phyloP scores from a whole-genome alignment of 148 eudicot species.

The Polygonum maritimum region DNA sequence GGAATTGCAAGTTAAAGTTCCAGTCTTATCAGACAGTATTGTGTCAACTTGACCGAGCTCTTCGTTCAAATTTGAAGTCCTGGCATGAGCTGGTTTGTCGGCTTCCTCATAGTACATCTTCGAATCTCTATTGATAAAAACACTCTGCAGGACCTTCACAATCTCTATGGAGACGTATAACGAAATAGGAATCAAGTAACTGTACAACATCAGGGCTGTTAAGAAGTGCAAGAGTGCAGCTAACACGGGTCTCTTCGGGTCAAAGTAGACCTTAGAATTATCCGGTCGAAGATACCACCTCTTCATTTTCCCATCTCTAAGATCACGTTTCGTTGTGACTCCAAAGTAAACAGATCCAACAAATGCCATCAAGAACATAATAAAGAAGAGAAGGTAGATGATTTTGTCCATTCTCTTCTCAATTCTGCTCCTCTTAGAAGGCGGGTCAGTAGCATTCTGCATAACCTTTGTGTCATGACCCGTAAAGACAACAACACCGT shows the following conservation, averaged over 20 bases:
- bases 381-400: conserved; percentile 58
- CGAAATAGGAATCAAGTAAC: conserved; percentile 84
- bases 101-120: conserved; percentile 82
- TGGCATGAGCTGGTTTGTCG: conserved; percentile 93
- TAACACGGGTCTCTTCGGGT: conserved; percentile 40
- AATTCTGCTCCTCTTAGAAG: conserved; percentile 88
- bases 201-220: conserved; percentile 69
- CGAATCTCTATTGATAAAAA: conserved; percentile 72
- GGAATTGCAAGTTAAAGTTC: conserved; percentile 89
- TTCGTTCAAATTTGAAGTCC: conserved; percentile 91
- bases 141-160: conserved; percentile 79
- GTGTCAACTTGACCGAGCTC: conserved; percentile 98
- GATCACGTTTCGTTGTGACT: conserved; percentile 55
- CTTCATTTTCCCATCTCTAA: conserved; percentile 35
- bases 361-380: conserved; percentile 54
- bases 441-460: conserved; percentile 82
- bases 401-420: conserved; percentile 88
- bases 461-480: conserved; percentile 94
- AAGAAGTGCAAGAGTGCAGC: conserved; percentile 72
- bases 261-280: conserved; percentile 34
- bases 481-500: conserved; percentile 81
- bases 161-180: conserved; percentile 87
- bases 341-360: conserved; percentile 82
- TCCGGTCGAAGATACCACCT: conserved; percentile 92
- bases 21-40: conserved; percentile 91